Evolutionary conservation across 2,329 filamentous ascomycete species (phyloP).

Genomic region (Pestalotiopsis sp.): DNA sequence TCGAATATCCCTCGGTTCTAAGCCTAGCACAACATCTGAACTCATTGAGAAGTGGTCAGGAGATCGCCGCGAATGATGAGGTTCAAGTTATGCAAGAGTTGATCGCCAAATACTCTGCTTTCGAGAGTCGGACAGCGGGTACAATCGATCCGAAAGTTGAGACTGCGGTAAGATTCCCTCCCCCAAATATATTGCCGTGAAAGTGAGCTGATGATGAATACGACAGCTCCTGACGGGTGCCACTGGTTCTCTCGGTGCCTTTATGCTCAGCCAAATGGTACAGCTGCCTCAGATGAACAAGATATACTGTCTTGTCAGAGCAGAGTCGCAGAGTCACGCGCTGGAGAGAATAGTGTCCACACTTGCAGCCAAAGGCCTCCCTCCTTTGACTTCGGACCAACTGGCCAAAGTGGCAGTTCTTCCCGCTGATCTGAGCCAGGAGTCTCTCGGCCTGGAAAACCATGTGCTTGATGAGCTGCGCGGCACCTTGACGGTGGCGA

Average conservation of each 20-base stretch:
- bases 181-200: not conserved
- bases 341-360: not conserved
- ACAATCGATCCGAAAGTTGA: not conserved
- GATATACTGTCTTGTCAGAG: conserved; percentile 5
- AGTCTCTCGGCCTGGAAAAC: conserved; percentile 40
- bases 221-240: conserved; percentile 5
- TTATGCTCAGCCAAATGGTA: conserved; percentile 3
- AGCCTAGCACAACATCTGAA: not conserved
- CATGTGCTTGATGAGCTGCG: conserved; percentile 29
- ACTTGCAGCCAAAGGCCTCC: not conserved
- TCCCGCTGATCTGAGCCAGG: conserved; percentile 42
- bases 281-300: not conserved
- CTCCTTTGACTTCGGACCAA: not conserved
- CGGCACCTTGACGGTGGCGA: conserved; percentile 41
- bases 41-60: not conserved
- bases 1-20: not conserved
- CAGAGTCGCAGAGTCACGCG: not conserved
- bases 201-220: not conserved
- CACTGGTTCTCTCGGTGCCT: conserved; percentile 6
- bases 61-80: not conserved
- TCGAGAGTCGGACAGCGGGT: not conserved
- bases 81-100: not conserved
- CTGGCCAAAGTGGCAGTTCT: conserved; percentile 38
- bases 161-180: not conserved
- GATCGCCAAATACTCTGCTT: conserved; percentile 2